Evolutionary conservation across 208 protist genomes (phyloP).

Genomic region (Wallacemonas rigidus): DNA sequence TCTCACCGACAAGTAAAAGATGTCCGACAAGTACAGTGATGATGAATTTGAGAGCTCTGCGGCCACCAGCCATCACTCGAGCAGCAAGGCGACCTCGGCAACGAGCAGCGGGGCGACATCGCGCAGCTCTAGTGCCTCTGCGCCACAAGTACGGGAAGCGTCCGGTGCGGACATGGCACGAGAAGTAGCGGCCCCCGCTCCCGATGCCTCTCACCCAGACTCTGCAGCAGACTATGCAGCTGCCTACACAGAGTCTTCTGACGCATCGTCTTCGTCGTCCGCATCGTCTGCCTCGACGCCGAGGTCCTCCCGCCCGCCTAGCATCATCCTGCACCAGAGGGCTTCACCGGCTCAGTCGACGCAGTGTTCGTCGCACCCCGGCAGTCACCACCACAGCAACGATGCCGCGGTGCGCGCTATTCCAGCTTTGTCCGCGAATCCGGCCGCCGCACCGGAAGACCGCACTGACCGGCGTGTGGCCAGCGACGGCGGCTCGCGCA

Average conservation of each 20-base stretch:
- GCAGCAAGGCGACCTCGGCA: neutral
- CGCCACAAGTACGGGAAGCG: neutral
- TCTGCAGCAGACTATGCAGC: neutral
- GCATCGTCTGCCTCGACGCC: neutral
- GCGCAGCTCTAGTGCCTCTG: constrained; percentile 7
- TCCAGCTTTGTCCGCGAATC: neutral
- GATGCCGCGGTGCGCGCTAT: too few species aligned
- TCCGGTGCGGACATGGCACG: neutral
- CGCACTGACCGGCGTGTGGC: neutral
- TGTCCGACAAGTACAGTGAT: constrained; percentile 28
- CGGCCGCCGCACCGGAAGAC: neutral
- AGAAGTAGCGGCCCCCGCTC: neutral
- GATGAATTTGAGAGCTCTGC: constrained; percentile 42
- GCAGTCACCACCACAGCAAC: neutral
- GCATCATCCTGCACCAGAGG: neutral
- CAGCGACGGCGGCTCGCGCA: neutral
- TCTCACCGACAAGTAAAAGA: neutral
- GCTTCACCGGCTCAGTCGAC: neutral
- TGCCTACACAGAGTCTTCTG: neutral
- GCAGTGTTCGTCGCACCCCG: neutral
- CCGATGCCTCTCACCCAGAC: neutral
- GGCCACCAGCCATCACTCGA: constrained; percentile 2
- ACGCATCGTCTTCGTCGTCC: constrained; percentile 7
- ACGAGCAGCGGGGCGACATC: constrained; percentile 13
- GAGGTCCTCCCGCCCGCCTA: neutral